A percentile compares a stretch with the other conserved stretches of the same genome.
phyloP scores from a whole-genome alignment of 179 eudicot species.

The Nepenthes alata region DNA sequence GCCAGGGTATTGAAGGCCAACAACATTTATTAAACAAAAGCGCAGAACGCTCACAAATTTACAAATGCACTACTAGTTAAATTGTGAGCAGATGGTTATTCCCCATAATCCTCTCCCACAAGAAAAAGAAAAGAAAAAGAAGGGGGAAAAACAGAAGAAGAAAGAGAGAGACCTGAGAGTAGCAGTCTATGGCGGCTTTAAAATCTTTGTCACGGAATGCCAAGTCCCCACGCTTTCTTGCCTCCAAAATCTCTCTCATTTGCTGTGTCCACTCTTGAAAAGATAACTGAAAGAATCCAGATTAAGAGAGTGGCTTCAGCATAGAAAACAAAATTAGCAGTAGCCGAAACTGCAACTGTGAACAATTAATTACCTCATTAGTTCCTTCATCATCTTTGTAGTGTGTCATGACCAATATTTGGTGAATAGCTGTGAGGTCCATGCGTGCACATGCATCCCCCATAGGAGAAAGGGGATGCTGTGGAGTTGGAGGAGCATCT shows the following conservation, averaged over 20 bases:
- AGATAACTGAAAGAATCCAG: slow-evolving; percentile 42
- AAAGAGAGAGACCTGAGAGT: slow-evolving; percentile 59
- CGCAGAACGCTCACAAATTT: too few species aligned
- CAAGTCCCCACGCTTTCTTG: slow-evolving; percentile 87
- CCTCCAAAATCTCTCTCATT: slow-evolving; percentile 88
- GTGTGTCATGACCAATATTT: slow-evolving; percentile 65
- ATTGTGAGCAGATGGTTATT: too few species aligned
- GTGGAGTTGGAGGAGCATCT: slow-evolving; percentile 73
- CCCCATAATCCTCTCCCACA: neutral
- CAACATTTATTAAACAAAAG: too few species aligned
- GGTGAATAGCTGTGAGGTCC: slow-evolving; percentile 94
- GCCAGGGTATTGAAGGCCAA: too few species aligned
- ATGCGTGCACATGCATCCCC: slow-evolving; percentile 84
- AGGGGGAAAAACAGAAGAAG: neutral
- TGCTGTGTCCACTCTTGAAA: slow-evolving; percentile 99
- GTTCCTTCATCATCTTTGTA: slow-evolving; percentile 92
- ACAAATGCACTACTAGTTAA: too few species aligned
- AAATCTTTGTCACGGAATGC: slow-evolving; percentile 93
- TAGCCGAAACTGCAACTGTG: slow-evolving; percentile 6
- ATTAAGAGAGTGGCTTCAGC: slow-evolving; percentile 5
- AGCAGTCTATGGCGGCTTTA: slow-evolving; percentile 83
- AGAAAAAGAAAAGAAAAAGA: neutral
- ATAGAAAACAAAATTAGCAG: neutral
- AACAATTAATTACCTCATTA: slow-evolving; percentile 51
- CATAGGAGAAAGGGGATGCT: slow-evolving; percentile 76